Conservation (phyloP, 2,329 filamentous ascomycete genomes). For the Fusarium praegraminearum region DNA sequence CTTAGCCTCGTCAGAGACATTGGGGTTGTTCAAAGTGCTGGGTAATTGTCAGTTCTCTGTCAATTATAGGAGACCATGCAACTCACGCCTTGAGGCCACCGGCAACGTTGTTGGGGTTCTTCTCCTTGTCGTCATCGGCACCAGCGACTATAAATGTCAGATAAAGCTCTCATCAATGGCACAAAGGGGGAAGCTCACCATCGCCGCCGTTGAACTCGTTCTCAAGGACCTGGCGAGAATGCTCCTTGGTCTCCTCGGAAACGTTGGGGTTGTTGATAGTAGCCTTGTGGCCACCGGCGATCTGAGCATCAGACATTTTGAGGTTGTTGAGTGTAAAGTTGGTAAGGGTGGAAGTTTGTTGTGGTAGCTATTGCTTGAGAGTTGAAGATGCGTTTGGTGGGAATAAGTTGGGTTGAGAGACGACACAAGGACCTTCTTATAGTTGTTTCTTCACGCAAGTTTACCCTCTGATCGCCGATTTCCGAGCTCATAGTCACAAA, state of each 20-base stretch:
- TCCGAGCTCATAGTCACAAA: not conserved
- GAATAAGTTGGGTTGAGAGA: not conserved
- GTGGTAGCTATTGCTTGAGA: not conserved
- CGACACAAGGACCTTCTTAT: slow-evolving; percentile 32
- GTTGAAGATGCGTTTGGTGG: slow-evolving; percentile 7
- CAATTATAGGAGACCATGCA: too few relatives aligned
- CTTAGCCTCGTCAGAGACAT: slow-evolving; percentile 68
- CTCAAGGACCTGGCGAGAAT: slow-evolving; percentile 65
- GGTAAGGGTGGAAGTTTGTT: not conserved
- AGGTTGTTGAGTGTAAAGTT: slow-evolving; percentile 28
- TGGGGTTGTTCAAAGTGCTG: slow-evolving; percentile 67
- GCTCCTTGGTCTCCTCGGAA: slow-evolving; percentile 66
- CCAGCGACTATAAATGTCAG: slow-evolving; percentile 46
- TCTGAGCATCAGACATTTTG: slow-evolving; percentile 63
- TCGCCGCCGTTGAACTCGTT: slow-evolving; percentile 60
- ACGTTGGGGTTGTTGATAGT: slow-evolving; percentile 68
- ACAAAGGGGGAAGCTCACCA: slow-evolving; percentile 39
- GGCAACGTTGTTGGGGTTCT: slow-evolving; percentile 67
- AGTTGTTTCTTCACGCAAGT: not conserved
- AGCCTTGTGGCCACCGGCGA: slow-evolving; percentile 70
- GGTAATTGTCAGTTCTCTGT: not conserved
- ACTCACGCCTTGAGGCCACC: slow-evolving; percentile 65
- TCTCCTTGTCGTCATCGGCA: slow-evolving; percentile 54
- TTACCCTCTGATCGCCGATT: slow-evolving; percentile 9
- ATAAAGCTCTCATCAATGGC: not conserved